Evolutionary conservation across 352 stramenopile genomes (phyloP).

Genomic region (Globisporangium camurandrum): DNA sequence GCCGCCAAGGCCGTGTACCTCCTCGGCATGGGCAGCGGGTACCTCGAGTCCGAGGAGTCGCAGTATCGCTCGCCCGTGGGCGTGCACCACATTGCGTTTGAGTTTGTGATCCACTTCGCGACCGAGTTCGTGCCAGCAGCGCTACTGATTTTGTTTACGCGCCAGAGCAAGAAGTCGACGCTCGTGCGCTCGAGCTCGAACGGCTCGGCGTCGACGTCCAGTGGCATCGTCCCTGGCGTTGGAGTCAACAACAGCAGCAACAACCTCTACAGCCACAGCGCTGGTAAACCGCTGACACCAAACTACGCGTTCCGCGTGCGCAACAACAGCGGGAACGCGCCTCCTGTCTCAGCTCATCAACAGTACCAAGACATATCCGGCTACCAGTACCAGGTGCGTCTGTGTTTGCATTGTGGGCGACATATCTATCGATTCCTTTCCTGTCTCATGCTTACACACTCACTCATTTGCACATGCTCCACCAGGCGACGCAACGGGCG

Average conservation of each 20-base stretch:
- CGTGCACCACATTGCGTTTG: constrained; percentile 61
- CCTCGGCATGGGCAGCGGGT: constrained; percentile 55
- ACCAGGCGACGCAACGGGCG: constrained; percentile 29
- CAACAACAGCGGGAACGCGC: constrained; percentile 20
- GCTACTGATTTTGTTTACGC: constrained; percentile 62
- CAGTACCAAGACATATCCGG: constrained; percentile 48
- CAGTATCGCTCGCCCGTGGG: constrained; percentile 51
- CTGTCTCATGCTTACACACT: not conserved
- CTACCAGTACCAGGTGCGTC: constrained; percentile 55
- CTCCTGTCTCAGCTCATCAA: constrained; percentile 13
- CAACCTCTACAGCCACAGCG: no score
- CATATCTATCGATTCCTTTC: not conserved
- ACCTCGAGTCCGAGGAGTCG: constrained; percentile 54
- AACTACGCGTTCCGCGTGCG: constrained; percentile 29
- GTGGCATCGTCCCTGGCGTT: not conserved
- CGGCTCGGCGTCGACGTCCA: constrained; percentile 18
- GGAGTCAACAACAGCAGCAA: constrained; percentile 12
- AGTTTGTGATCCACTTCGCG: constrained; percentile 63
- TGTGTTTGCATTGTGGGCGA: not conserved
- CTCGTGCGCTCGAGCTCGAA: constrained; percentile 19
- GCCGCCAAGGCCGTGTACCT: constrained; percentile 58
- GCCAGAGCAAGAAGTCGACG: constrained; percentile 18
- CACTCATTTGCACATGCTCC: not conserved
- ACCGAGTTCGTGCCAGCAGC: constrained; percentile 70
- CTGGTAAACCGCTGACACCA: constrained; percentile 31